phyloP scores from a whole-genome alignment of 179 eudicot species.

The Nepenthes alata region DNA sequence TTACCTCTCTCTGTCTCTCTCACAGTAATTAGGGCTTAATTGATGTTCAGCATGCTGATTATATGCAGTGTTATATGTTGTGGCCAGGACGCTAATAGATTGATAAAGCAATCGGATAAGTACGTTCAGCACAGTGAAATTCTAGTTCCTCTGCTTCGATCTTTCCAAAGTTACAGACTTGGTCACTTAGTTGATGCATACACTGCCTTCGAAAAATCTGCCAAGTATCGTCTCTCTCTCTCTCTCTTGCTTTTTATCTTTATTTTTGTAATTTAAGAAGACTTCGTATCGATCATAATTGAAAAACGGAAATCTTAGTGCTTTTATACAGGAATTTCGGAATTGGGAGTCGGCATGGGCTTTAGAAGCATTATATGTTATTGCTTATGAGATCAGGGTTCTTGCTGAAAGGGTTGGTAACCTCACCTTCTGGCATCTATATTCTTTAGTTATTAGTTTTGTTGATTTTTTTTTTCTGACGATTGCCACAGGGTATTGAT shows the following conservation, averaged over 20 bases:
- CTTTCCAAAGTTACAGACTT: slow-evolving; percentile 64
- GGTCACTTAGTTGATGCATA: slow-evolving; percentile 64
- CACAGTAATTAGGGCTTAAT: slow-evolving; percentile 13
- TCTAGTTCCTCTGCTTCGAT: slow-evolving; percentile 51
- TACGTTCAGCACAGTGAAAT: slow-evolving; percentile 47
- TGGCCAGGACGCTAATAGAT: slow-evolving; percentile 54
- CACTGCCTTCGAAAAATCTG: slow-evolving; percentile 71
- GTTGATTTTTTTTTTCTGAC: no score
- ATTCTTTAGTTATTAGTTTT: no score
- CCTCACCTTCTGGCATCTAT: no score
- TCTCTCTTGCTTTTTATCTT: background rate
- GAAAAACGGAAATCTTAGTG: slow-evolving; percentile 34
- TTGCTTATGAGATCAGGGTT: slow-evolving; percentile 84
- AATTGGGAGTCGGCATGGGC: slow-evolving; percentile 99
- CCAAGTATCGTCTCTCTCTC: slow-evolving; percentile 39
- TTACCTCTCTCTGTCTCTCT: slow-evolving; percentile 1
- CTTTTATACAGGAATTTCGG: slow-evolving; percentile 86
- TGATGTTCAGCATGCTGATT: background rate
- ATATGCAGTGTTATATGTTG: background rate
- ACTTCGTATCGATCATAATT: background rate
- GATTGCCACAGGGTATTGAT: background rate
- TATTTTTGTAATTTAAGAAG: background rate
- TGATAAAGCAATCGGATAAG: slow-evolving; percentile 51
- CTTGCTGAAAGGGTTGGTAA: slow-evolving; percentile 73
- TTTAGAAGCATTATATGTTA: slow-evolving; percentile 59